These are phyloP conservation scores for Petunia secreta DNA, from an alignment of 257 asterid genomes.

Conservation along the genomic window DNA sequence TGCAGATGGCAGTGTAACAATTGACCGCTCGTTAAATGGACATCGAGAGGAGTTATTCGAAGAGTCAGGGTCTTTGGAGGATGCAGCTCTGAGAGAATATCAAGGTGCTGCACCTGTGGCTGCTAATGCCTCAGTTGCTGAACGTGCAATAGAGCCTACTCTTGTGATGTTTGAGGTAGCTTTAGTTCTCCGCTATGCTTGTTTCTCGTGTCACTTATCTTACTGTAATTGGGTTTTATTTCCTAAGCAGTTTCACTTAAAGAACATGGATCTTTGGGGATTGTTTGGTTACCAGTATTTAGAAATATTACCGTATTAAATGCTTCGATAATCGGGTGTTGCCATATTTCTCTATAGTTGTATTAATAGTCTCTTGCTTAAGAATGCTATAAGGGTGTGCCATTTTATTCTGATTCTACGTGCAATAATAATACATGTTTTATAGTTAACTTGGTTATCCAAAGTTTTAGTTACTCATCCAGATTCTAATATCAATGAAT, in stretches of 20 bases:
- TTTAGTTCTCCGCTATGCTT: background rate
- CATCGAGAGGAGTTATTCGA: constrained; percentile 63
- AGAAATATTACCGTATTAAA: background rate
- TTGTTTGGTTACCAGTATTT: background rate
- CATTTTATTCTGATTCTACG: background rate
- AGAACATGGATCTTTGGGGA: background rate
- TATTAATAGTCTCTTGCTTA: background rate
- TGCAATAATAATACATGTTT: background rate
- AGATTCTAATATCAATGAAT: background rate
- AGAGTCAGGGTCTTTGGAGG: constrained; percentile 56
- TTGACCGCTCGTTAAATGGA: constrained; percentile 61
- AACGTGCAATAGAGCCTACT: constrained; percentile 90
- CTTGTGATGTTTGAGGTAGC: constrained; percentile 98
- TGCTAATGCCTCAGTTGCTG: constrained; percentile 86
- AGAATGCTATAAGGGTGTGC: background rate
- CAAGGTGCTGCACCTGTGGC: constrained; percentile 72
- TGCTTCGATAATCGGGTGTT: background rate
- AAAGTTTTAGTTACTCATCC: background rate
- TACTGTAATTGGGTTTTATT: background rate
- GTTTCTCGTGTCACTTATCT: constrained; percentile 1
- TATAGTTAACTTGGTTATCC: background rate
- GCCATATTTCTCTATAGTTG: background rate
- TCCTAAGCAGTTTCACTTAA: background rate
- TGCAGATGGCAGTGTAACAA: constrained; percentile 60
- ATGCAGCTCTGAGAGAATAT: constrained; percentile 57